Evolutionary conservation across 2,329 filamentous ascomycete species (phyloP).

Genomic region (Paramyrothecium roridum): DNA sequence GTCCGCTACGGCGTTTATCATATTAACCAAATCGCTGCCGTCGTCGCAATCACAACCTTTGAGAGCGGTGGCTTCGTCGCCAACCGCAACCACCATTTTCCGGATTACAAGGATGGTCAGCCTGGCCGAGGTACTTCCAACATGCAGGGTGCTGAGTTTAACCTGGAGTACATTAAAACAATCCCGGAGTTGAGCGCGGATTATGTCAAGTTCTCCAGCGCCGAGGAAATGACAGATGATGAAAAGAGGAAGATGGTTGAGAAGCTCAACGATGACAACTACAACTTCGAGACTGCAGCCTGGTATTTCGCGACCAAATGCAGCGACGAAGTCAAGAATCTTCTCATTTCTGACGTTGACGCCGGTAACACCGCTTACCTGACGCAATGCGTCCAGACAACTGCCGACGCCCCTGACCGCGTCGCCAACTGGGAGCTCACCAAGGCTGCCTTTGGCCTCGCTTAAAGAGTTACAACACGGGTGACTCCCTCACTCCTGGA

Average conservation of each 20-base stretch:
- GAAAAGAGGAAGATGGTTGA: constrained; percentile 37
- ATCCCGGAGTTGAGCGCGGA: constrained; percentile 33
- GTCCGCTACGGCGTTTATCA: constrained; percentile 50
- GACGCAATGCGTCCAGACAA: constrained; percentile 21
- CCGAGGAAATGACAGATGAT: constrained; percentile 22
- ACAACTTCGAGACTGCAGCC: constrained; percentile 50
- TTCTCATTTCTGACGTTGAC: constrained; percentile 37
- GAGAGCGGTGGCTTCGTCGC: constrained; percentile 70
- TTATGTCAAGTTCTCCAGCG: constrained; percentile 22
- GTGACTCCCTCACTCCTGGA: neutral
- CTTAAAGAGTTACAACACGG: neutral
- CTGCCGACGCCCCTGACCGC: constrained; percentile 23
- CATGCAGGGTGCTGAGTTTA: constrained; percentile 46
- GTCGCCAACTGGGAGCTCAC: constrained; percentile 39
- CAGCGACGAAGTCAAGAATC: constrained; percentile 20
- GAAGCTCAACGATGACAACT: constrained; percentile 43
- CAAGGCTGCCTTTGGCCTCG: constrained; percentile 43
- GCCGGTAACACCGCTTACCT: constrained; percentile 43
- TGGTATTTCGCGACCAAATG: constrained; percentile 51
- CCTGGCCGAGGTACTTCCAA: constrained; percentile 69
- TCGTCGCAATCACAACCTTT: constrained; percentile 68
- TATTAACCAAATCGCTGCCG: constrained; percentile 62
- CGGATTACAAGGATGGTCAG: constrained; percentile 22
- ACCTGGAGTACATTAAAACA: constrained; percentile 43
- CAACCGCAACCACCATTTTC: constrained; percentile 59